Percentiles rank a stretch among this genome's conserved stretches.
These are phyloP conservation scores for Trametes sp. DNA, from an alignment of 1,284 basidiomycete species.

Conservation along the genomic window DNA sequence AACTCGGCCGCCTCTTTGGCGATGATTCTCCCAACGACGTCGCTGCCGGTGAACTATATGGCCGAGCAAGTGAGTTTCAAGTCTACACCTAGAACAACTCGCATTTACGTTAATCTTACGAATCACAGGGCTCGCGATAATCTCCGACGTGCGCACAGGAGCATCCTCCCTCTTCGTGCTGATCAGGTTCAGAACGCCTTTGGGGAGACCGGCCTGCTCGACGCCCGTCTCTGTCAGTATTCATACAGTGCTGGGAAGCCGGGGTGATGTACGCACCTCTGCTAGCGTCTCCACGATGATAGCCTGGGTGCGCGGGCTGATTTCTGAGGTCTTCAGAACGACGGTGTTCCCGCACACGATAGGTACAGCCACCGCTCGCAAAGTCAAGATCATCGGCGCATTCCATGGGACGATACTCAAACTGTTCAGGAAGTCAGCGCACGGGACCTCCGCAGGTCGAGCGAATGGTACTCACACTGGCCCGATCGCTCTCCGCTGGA, in stretches of 20 bases:
- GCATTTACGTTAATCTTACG: slow-evolving; percentile 35
- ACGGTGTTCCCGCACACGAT: slow-evolving; percentile 71
- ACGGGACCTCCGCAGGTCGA: background rate
- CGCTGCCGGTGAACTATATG: slow-evolving; percentile 29
- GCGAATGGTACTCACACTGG: slow-evolving; percentile 37
- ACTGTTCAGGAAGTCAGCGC: slow-evolving; percentile 7
- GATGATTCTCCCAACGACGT: slow-evolving; percentile 22
- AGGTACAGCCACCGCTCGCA: slow-evolving; percentile 59
- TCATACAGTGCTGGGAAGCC: background rate
- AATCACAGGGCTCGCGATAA: slow-evolving; percentile 34
- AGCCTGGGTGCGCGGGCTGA: slow-evolving; percentile 56
- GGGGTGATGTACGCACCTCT: slow-evolving; percentile 40
- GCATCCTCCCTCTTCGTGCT: slow-evolving; percentile 30
- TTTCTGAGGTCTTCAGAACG: slow-evolving; percentile 66
- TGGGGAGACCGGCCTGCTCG: slow-evolving; percentile 34
- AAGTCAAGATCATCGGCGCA: slow-evolving; percentile 50
- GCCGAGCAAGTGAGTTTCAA: background rate
- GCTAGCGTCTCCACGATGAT: slow-evolving; percentile 57
- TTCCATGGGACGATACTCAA: slow-evolving; percentile 47
- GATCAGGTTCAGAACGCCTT: slow-evolving; percentile 35
- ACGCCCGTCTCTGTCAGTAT: no score
- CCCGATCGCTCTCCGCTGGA: slow-evolving; percentile 42
- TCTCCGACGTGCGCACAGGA: slow-evolving; percentile 27
- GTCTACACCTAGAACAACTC: background rate
- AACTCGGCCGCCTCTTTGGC: slow-evolving; percentile 27